Conservation (phyloP, 768 basidiomycete species). For the Pisolithus marmoratus region DNA sequence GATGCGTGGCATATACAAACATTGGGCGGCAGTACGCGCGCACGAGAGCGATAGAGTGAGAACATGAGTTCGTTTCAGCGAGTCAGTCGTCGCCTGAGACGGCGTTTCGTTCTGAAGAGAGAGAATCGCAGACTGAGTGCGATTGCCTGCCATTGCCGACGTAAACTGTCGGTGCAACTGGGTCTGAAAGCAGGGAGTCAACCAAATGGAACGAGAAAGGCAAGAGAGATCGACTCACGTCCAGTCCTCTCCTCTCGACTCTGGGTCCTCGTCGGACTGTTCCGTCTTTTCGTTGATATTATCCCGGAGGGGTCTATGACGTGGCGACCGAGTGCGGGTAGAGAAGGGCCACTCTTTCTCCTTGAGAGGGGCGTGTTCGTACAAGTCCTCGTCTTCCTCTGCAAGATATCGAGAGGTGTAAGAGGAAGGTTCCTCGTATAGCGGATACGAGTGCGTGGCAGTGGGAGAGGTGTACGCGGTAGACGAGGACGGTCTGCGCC, state of each 20-base stretch:
- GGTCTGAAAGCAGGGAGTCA: slow-evolving; percentile 34
- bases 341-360: slow-evolving; percentile 16
- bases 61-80: slow-evolving; percentile 12
- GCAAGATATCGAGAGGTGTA: slow-evolving; percentile 23
- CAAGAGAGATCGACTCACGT: slow-evolving; percentile 22
- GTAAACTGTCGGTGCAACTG: slow-evolving; percentile 49
- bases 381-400: slow-evolving; percentile 21
- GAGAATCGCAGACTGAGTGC: slow-evolving; percentile 50
- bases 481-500: slow-evolving; percentile 20
- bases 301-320: slow-evolving; percentile 6
- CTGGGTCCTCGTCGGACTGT: background rate
- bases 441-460: slow-evolving; percentile 13
- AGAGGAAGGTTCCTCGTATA: slow-evolving; percentile 25
- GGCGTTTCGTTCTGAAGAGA: slow-evolving; percentile 48
- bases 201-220: background rate
- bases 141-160: slow-evolving; percentile 58
- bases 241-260: slow-evolving; percentile 22
- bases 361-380: slow-evolving; percentile 20
- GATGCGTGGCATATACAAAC: no score
- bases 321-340: slow-evolving; percentile 15
- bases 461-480: slow-evolving; percentile 14
- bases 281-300: slow-evolving; percentile 16
- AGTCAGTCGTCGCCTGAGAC: slow-evolving; percentile 25
- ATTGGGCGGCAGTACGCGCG: no score
- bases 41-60: slow-evolving; percentile 13